These are phyloP conservation scores for Fusarium ramigenum DNA, from an alignment of 2,329 filamentous ascomycete genomes.

Conservation along the genomic window DNA sequence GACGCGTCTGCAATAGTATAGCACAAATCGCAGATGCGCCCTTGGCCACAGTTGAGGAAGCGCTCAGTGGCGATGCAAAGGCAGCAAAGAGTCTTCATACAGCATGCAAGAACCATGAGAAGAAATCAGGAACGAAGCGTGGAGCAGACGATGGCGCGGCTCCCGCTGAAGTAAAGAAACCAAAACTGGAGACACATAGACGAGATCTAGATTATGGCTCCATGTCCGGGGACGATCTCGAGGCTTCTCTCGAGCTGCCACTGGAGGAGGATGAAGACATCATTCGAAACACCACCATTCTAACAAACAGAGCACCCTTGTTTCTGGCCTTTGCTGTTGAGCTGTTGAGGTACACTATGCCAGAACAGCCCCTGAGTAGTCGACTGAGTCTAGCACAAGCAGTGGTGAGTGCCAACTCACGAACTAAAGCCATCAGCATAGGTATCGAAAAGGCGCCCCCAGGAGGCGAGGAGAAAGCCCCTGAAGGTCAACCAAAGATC, in stretches of 20 bases:
- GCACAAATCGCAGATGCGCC: slow-evolving; percentile 63
- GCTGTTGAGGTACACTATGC: slow-evolving; percentile 82
- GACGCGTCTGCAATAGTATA: slow-evolving; percentile 52
- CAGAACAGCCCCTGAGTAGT: slow-evolving; percentile 85
- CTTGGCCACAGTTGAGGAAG: slow-evolving; percentile 55
- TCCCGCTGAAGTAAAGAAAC: slow-evolving; percentile 42
- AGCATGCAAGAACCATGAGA: slow-evolving; percentile 64
- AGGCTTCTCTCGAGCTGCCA: slow-evolving; percentile 70
- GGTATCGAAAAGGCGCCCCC: slow-evolving; percentile 73
- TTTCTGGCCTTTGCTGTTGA: slow-evolving; percentile 83
- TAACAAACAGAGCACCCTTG: slow-evolving; percentile 84
- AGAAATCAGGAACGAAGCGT: slow-evolving; percentile 48
- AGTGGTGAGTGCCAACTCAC: slow-evolving; percentile 82
- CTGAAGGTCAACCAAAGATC: slow-evolving; percentile 78
- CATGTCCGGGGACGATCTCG: slow-evolving; percentile 65
- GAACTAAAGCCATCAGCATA: slow-evolving; percentile 77
- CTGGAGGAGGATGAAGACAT: slow-evolving; percentile 65
- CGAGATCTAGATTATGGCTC: slow-evolving; percentile 52
- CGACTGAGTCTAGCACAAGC: slow-evolving; percentile 84
- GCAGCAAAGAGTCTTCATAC: slow-evolving; percentile 61
- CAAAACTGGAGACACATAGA: slow-evolving; percentile 47
- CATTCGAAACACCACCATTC: slow-evolving; percentile 66
- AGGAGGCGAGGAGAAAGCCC: slow-evolving; percentile 77
- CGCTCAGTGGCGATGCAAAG: slow-evolving; percentile 58
- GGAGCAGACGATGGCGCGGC: slow-evolving; percentile 35